Evolutionary conservation across 257 asterid species (phyloP), one percentile per base, ranked within the genome.

Genomic region (Cruciata laevipes): DNA sequence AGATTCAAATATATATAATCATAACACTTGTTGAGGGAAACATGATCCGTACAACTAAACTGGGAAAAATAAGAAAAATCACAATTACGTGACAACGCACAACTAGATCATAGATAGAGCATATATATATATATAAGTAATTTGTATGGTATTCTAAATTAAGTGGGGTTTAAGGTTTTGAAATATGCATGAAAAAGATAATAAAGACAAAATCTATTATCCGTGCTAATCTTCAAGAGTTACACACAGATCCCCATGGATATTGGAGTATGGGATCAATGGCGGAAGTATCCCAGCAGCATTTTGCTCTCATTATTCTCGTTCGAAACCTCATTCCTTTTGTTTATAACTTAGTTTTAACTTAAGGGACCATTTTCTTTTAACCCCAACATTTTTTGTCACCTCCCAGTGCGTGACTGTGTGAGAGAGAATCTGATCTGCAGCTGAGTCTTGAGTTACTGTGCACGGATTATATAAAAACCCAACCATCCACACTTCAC

Each of bases 181-280:
- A 56, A 5, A 53, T n/a, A 8, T 8, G 1, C 27, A 52, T n/a
- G 18, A 55, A 38, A 69, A 23, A 24, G 23, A 47, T 23, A 23
- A 24, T 3, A 27, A 61, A 56, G 23, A 9, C 63, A 58, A 61
- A 40, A 44, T 27, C 67, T 51, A 47, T 35, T 37, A 18, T 42
- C 62, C 51, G 9, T 11, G 9, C 51, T 42, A 42, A 42, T 42
- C 51, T 42, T 13, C 51, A n/a, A n/a, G n/a, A n/a, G n/a, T n/a
- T 42, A 42, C 51, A 84, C 97, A 83, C 96, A 82, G 95, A 91
- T 88, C 95, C 97, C 97, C 61, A 9, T 37, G 42, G 42, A 37
- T n/a, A 88, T 79, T 27, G 80, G 76, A 61, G 65, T 61, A 49
- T 23, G 35, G 52, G 61, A 76, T 42, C 18, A 47, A 81, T 79